Percentiles rank a stretch among this genome's conserved stretches.
phyloP scores from a whole-genome alignment of 352 stramenopile species.

The Globisporangium nunn region DNA sequence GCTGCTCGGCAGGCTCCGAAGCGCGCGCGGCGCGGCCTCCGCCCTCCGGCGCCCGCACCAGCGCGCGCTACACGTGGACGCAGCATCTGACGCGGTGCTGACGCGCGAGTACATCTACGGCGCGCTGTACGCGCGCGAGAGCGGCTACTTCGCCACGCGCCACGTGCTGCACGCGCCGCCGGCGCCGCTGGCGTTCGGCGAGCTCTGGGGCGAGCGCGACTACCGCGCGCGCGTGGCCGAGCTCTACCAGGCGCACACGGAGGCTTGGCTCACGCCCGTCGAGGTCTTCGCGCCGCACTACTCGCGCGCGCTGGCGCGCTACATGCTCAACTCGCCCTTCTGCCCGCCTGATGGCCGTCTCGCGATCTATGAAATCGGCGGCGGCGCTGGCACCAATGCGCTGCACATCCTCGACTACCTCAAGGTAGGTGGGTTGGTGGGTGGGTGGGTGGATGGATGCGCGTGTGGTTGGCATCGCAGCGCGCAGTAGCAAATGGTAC shows the following conservation, averaged over 20 bases:
- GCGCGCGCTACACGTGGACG: background rate
- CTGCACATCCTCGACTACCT: slow-evolving; percentile 88
- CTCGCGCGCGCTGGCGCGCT: slow-evolving; percentile 81
- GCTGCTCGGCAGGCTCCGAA: too few relatives aligned
- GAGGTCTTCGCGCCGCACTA: slow-evolving; percentile 87
- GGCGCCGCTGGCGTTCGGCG: slow-evolving; percentile 62
- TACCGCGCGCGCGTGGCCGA: slow-evolving; percentile 57
- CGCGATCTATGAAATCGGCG: slow-evolving; percentile 84
- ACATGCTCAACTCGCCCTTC: slow-evolving; percentile 80
- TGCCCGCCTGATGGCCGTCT: slow-evolving; percentile 28
- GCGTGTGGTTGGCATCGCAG: too few relatives aligned
- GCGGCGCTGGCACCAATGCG: slow-evolving; percentile 84
- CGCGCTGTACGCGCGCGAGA: slow-evolving; percentile 69
- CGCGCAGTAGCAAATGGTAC: background rate
- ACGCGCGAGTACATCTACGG: slow-evolving; percentile 83
- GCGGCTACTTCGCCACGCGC: slow-evolving; percentile 82
- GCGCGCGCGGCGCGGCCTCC: too few relatives aligned
- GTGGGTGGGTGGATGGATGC: too few relatives aligned
- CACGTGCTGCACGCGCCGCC: slow-evolving; percentile 67
- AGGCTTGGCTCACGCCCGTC: slow-evolving; percentile 88
- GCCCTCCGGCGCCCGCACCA: background rate
- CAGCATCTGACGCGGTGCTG: slow-evolving; percentile 21
- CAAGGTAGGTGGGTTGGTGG: slow-evolving; percentile 11
- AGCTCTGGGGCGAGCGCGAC: slow-evolving; percentile 68
- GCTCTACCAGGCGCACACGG: slow-evolving; percentile 58